Conservation (phyloP, 2,329 filamentous ascomycete species). For the Cadophora gregata region DNA sequence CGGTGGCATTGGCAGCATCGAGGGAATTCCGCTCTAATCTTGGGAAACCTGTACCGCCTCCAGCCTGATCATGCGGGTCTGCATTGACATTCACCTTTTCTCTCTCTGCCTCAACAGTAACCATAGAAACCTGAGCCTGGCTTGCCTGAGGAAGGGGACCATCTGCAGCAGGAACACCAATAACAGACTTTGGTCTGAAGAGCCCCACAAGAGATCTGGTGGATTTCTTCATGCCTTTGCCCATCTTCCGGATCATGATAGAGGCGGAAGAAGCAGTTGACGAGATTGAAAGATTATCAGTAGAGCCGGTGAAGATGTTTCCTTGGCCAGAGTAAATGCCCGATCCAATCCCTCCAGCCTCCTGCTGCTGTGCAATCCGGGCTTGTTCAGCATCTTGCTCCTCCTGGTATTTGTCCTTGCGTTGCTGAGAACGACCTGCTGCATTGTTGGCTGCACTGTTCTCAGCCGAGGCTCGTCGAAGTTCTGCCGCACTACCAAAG, state of each 20-base stretch:
- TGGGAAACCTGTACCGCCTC: slow-evolving; percentile 81
- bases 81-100: slow-evolving; percentile 78
- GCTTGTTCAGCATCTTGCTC: slow-evolving; percentile 87
- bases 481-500: slow-evolving; percentile 92
- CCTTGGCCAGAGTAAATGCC: slow-evolving; percentile 91
- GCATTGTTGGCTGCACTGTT: slow-evolving; percentile 53
- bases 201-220: slow-evolving; percentile 89
- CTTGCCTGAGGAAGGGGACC: slow-evolving; percentile 68
- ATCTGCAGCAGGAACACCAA: slow-evolving; percentile 78
- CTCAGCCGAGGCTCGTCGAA: slow-evolving; percentile 75
- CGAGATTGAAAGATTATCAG: slow-evolving; percentile 91
- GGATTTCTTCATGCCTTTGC: slow-evolving; percentile 95
- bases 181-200: slow-evolving; percentile 91
- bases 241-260: slow-evolving; percentile 98
- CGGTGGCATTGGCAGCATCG: slow-evolving; percentile 62
- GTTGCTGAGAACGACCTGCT: slow-evolving; percentile 61
- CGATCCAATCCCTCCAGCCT: slow-evolving; percentile 88
- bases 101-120: slow-evolving; percentile 92
- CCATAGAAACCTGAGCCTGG: slow-evolving; percentile 88
- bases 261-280: slow-evolving; percentile 90
- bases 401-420: slow-evolving; percentile 64
- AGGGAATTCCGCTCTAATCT: slow-evolving; percentile 83
- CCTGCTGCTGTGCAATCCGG: slow-evolving; percentile 89
- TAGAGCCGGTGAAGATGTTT: slow-evolving; percentile 86
- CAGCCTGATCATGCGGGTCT: slow-evolving; percentile 69